Base-by-base conservation (phyloP, 257 asterid genomes). In the Fraxinus quadrangulata region DNA sequence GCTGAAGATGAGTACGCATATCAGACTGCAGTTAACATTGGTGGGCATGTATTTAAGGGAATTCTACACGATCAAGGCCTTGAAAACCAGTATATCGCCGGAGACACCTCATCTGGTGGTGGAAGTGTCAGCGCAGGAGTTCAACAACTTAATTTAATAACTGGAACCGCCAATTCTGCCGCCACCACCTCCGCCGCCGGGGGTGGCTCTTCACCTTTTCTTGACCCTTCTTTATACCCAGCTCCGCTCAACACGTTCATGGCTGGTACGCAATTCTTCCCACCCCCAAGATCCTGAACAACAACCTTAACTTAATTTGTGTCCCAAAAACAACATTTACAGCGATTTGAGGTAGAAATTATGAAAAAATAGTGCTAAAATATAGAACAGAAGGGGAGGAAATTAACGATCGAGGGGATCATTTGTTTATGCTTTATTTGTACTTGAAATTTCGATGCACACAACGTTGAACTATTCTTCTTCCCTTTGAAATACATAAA, bases 241-340 rank as follows among this genome's bases (percentile, higher is more conserved):
- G 86, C 97, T 70, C 91, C 91, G 7, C 74, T 95, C n/a, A 90
- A 83, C 82, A 88, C 87, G 82, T 95, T 87, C 91, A 85, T 90
- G 77, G 86, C 96, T 78, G 98, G 98, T 91, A 95, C 96, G 95
- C 96, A 89, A 84, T 93, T 95, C 95, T 93, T 93, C 92, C 99
- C 98, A 77, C 96, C 95, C 45, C 92, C 97, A 77, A 85, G 99
- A 83, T 89, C 98, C 82, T 92, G 82, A 86, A 63, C 69, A 61
- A 61, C 61, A 59, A 67, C 42, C 76, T 67, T 80, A 73, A 71
- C 75, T 75, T 37, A 37, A 6, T 37, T 73, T 69, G 54, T 23
- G 51, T 59, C 30, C 66, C 30, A 7, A 21, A 8, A 59, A 59
- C 30, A 21, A 21, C 34, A 63, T 26, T 63, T 24, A 63, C 69